phyloP scores from a whole-genome alignment of 805 yeast genomes.

The Wickerhamiella qilinensis region DNA sequence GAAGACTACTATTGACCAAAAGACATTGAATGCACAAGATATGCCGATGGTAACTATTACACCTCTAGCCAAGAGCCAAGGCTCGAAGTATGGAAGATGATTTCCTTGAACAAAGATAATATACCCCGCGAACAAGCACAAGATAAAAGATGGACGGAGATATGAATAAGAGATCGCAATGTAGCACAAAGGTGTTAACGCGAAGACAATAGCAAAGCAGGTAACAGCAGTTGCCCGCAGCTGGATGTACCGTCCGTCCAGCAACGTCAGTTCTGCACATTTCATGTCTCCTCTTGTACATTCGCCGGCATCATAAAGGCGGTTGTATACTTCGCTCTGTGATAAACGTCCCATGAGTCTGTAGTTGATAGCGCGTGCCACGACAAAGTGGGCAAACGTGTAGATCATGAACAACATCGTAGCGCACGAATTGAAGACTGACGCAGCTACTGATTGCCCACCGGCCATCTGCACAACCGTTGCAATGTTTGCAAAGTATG shows the following conservation, averaged over 20 bases:
- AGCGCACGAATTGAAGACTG: background rate
- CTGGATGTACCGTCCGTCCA: slow-evolving; percentile 8
- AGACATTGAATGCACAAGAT: slow-evolving; percentile 9
- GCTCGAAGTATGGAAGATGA: slow-evolving; percentile 16
- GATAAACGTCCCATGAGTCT: slow-evolving; percentile 3
- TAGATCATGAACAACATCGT: background rate
- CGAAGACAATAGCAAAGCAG: slow-evolving; percentile 11
- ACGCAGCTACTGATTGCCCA: slow-evolving; percentile 9
- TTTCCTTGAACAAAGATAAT: slow-evolving; percentile 12
- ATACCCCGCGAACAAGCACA: slow-evolving; percentile 13
- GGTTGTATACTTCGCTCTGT: background rate
- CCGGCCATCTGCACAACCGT: slow-evolving; percentile 13
- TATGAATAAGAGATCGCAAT: slow-evolving; percentile 1
- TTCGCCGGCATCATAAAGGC: background rate
- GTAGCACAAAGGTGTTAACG: slow-evolving; percentile 4
- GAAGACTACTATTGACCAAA: slow-evolving; percentile 7
- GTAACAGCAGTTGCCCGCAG: slow-evolving; percentile 10
- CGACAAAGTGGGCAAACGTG: background rate
- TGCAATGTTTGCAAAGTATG: slow-evolving; percentile 11
- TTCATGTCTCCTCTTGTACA: slow-evolving; percentile 5
- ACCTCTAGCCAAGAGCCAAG: slow-evolving; percentile 9
- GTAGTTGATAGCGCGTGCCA: slow-evolving; percentile 2
- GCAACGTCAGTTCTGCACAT: slow-evolving; percentile 6
- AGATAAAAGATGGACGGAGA: slow-evolving; percentile 11
- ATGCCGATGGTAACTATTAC: slow-evolving; percentile 16